Evolutionary conservation across 805 yeast genomes (phyloP).

Genomic region (Scheffersomyces coipomensis): DNA sequence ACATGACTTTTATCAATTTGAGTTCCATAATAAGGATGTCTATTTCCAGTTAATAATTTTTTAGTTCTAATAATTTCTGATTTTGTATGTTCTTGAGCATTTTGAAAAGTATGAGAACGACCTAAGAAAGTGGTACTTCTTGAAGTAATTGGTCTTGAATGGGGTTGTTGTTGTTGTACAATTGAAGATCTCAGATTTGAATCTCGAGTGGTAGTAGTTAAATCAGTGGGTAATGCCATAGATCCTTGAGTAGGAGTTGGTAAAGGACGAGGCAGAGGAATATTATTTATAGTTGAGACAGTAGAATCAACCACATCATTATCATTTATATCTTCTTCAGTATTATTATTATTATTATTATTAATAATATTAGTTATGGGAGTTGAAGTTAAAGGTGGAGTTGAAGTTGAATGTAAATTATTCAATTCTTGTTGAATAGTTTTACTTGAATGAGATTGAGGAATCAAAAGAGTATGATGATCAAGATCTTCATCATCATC

Average conservation of each 20-base stretch:
- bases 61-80: background rate
- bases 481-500: constrained; percentile 4
- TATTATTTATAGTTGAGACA: background rate
- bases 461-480: background rate
- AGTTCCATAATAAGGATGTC: constrained; percentile 1
- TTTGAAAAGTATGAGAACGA: background rate
- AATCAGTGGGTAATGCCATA: background rate
- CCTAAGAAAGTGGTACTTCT: constrained; percentile 1
- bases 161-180: too few species aligned
- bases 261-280: background rate
- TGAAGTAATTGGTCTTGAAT: background rate
- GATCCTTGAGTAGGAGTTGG: background rate
- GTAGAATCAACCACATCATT: background rate
- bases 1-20: constrained; percentile 88
- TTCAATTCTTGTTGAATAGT: background rate
- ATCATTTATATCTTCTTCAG: too few species aligned
- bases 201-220: background rate
- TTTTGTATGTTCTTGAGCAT: constrained; percentile 1
- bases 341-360: too few species aligned
- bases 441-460: constrained; percentile 1
- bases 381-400: background rate
- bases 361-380: background rate
- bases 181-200: background rate
- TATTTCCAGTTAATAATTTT: background rate
- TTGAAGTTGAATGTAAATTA: background rate